Conservation (phyloP, 2,329 filamentous ascomycete species). For the Anthostomella pinea region DNA sequence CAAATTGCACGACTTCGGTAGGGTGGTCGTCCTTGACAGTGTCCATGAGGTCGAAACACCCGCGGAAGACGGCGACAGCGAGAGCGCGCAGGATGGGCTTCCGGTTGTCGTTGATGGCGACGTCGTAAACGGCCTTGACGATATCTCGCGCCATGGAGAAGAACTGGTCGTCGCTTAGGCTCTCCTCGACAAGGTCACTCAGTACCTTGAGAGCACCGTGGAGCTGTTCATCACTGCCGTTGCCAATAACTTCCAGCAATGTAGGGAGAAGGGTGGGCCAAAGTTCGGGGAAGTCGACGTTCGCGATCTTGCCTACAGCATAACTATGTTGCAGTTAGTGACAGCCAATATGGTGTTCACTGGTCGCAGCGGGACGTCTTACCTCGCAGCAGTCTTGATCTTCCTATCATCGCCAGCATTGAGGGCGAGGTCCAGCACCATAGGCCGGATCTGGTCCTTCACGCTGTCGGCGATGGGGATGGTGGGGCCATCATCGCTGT, state of each 20-base stretch:
- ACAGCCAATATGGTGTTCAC: background rate
- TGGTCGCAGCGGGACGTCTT: slow-evolving; percentile 34
- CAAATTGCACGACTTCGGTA: slow-evolving; percentile 80
- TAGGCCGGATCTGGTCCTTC: slow-evolving; percentile 70
- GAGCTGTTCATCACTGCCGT: slow-evolving; percentile 73
- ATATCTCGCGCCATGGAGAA: slow-evolving; percentile 85
- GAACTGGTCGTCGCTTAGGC: slow-evolving; percentile 91
- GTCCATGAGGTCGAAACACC: slow-evolving; percentile 91
- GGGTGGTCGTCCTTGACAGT: slow-evolving; percentile 95
- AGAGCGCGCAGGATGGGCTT: slow-evolving; percentile 77
- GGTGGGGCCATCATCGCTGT: slow-evolving; percentile 63
- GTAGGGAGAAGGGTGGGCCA: slow-evolving; percentile 88
- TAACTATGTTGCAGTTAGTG: slow-evolving; percentile 42
- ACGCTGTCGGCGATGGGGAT: slow-evolving; percentile 69
- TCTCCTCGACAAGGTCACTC: slow-evolving; percentile 86
- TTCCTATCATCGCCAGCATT: slow-evolving; percentile 74
- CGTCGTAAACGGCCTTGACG: slow-evolving; percentile 76
- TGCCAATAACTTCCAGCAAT: slow-evolving; percentile 73
- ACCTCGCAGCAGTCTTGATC: slow-evolving; percentile 85
- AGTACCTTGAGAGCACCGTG: slow-evolving; percentile 89
- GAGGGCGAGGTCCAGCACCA: slow-evolving; percentile 74
- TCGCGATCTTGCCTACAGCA: slow-evolving; percentile 89
- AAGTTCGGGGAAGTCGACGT: slow-evolving; percentile 86
- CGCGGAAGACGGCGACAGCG: slow-evolving; percentile 84
- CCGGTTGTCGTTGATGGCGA: slow-evolving; percentile 72